Evolutionary conservation across 306 rosid genomes (phyloP), one percentile per base, ranked within the genome.

Genomic region (Arachis hypogaea): DNA sequence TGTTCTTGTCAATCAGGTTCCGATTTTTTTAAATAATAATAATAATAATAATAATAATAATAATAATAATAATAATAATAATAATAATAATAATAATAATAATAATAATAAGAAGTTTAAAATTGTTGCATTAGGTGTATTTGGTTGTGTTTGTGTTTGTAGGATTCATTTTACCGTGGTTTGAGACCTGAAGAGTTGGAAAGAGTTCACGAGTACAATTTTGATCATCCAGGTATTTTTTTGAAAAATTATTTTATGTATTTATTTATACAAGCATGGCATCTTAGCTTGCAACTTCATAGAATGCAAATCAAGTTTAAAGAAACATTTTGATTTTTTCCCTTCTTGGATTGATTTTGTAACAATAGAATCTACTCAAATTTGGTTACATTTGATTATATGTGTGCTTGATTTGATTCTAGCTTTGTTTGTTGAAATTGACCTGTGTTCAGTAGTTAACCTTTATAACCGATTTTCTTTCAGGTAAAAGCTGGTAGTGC

Each of bases 121-220:
- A 7, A 11, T 47, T 59, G 9, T 45, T 7, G 22, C 0, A 0
- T 33, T 69, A 43, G 12, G 22, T 14, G 63, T 2, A 0, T 29
- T 16, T 7, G 33, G n/a, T 5, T 7, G 9, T n/a, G 59, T 2
- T 49, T 12, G 56, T 41, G 47, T 44, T 33, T 68, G 2, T 58
- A 93, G 98, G 98, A 93, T 69, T 89, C 98, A 0, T 93, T 93
- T 85, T 93, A 93, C 74, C 97, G 98, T 11, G 98, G 98, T n/a
- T 80, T 93, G 86, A 89, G 86, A 3, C 88, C 98, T 47, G 95
- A 89, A 69, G 98, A 94, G 63, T 80, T 85, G 50, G 79, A 88
- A 11, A 94, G 83, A 1, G 98, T 87, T 43, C 82, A 85, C 63
- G 98, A 94, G 86, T 94, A 94, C 78, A 94, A 94, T 80, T 94